Evolutionary conservation across 1,284 basidiomycete genomes (phyloP).

Genomic region (Ceratorhiza oryzae-sativae): DNA sequence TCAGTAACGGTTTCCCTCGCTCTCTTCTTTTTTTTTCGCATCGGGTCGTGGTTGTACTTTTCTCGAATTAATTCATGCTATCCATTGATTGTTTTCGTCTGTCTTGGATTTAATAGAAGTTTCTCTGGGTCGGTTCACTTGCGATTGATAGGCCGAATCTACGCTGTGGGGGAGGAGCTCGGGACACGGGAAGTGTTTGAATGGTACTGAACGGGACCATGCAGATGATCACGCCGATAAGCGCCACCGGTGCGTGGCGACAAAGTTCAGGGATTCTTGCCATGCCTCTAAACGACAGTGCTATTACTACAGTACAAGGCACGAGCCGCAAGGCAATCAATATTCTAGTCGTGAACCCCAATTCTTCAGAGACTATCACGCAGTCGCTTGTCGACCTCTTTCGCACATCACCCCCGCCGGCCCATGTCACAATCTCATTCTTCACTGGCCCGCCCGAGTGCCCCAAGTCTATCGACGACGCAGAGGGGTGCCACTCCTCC

Average conservation of each 20-base stretch:
- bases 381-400: slow-evolving; percentile 45
- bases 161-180: background rate
- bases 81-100: background rate
- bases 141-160: background rate
- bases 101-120: background rate
- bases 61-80: slow-evolving; percentile 19
- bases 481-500: slow-evolving; percentile 52
- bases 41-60: background rate
- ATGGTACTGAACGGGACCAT: too few species aligned
- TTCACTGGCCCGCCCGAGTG: slow-evolving; percentile 55
- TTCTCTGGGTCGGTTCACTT: background rate
- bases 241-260: background rate
- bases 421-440: slow-evolving; percentile 45
- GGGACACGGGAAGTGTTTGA: background rate
- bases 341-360: slow-evolving; percentile 61
- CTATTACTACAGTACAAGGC: slow-evolving; percentile 1
- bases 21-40: background rate
- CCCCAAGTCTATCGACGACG: slow-evolving; percentile 55
- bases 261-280: background rate
- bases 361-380: slow-evolving; percentile 57
- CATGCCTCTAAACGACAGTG: background rate
- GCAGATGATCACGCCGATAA: background rate
- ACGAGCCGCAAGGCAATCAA: slow-evolving; percentile 2
- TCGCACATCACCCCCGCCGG: slow-evolving; percentile 40
- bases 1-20: background rate